These are phyloP conservation scores for Meredithiella fracta DNA, from an alignment of 2,329 filamentous ascomycete species.

Conservation along the genomic window DNA sequence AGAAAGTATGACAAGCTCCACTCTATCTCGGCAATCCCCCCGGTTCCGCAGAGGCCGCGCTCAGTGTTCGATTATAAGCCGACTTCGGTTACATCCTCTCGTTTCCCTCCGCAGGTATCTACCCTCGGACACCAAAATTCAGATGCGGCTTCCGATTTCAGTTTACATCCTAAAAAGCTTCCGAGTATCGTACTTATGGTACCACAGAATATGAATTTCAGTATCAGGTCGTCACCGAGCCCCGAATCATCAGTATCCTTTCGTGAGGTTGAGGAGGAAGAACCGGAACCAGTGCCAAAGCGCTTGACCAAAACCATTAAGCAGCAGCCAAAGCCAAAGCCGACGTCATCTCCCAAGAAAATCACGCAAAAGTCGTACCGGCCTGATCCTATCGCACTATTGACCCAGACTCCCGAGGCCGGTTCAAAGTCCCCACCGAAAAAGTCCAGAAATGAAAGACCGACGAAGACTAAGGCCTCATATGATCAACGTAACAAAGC, in stretches of 20 bases:
- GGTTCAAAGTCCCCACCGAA: background rate
- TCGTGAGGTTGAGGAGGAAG: background rate
- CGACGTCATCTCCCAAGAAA: background rate
- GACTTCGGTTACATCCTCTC: too few species aligned
- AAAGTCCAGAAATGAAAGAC: background rate
- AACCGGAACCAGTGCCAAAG: background rate
- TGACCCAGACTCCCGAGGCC: background rate
- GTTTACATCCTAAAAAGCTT: background rate
- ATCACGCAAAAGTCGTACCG: too few species aligned
- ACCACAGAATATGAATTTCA: background rate
- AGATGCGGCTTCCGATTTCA: background rate
- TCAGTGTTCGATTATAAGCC: too few species aligned
- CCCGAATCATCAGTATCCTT: background rate
- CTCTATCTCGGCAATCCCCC: too few species aligned
- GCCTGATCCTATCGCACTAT: background rate
- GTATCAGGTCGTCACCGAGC: background rate
- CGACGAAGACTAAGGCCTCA: conserved; percentile 4
- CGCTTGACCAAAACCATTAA: background rate
- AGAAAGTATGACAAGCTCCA: too few species aligned
- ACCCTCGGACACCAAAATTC: background rate
- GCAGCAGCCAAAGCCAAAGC: background rate
- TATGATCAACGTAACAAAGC: background rate
- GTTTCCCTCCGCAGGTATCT: too few species aligned
- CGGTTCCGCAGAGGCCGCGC: too few species aligned
- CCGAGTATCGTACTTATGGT: background rate